Conservation (phyloP, 768 basidiomycete genomes). For the Pleurotus cornucopiae region DNA sequence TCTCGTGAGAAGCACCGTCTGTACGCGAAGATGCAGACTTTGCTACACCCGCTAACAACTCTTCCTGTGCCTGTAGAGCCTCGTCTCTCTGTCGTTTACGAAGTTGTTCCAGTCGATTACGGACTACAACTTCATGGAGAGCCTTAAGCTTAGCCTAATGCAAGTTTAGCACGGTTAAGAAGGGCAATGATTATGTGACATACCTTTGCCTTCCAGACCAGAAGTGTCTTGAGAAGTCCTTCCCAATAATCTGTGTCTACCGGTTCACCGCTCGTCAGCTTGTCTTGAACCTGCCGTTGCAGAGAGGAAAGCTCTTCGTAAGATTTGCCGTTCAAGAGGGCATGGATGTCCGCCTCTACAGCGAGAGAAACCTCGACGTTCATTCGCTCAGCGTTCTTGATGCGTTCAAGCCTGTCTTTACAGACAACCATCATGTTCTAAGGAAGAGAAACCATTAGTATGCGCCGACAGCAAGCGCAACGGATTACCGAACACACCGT, state of each 20-base stretch:
- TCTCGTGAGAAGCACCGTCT: slow-evolving; percentile 16
- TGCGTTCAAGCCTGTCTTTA: slow-evolving; percentile 80
- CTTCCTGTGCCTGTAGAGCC: slow-evolving; percentile 90
- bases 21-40: slow-evolving; percentile 44
- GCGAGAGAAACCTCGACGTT: slow-evolving; percentile 69
- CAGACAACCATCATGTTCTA: slow-evolving; percentile 98
- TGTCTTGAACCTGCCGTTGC: slow-evolving; percentile 83
- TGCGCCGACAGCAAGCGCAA: neutral
- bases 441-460: neutral
- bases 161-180: slow-evolving; percentile 7
- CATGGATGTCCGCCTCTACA: slow-evolving; percentile 82
- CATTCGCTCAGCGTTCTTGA: slow-evolving; percentile 58
- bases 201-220: slow-evolving; percentile 98
- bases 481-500: slow-evolving; percentile 50
- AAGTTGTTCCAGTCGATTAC: slow-evolving; percentile 93
- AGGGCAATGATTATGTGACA: neutral
- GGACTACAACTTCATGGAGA: slow-evolving; percentile 94
- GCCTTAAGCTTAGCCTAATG: slow-evolving; percentile 82
- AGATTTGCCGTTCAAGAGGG: slow-evolving; percentile 78
- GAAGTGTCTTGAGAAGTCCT: slow-evolving; percentile 79
- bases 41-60: slow-evolving; percentile 76
- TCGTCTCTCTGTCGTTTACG: slow-evolving; percentile 96
- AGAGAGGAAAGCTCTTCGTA: slow-evolving; percentile 79
- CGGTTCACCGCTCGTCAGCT: slow-evolving; percentile 88
- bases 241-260: slow-evolving; percentile 99